Conservation (phyloP, 139 green algal genomes). For the Pseudopediastrum boryanum region DNA sequence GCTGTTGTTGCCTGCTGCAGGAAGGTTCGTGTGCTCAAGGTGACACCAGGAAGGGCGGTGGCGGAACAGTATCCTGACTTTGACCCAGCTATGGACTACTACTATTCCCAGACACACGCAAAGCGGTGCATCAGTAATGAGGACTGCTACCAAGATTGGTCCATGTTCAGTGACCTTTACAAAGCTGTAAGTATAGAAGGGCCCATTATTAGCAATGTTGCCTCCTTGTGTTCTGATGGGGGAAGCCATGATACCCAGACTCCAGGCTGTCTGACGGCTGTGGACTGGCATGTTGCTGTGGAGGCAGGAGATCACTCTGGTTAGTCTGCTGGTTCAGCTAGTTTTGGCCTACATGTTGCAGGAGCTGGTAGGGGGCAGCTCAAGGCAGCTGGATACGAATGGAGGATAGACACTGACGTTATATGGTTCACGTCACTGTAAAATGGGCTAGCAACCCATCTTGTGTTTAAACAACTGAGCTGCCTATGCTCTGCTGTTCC, state of each 20-base stretch:
- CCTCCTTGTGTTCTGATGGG: background rate
- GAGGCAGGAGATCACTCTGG: background rate
- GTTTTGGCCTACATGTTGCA: background rate
- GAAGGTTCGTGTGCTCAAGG: background rate
- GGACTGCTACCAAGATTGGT: slow-evolving; percentile 21
- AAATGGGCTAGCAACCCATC: background rate
- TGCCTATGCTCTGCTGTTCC: too few species aligned
- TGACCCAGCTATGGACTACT: background rate
- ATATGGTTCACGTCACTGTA: background rate
- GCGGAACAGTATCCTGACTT: background rate
- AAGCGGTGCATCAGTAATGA: slow-evolving; percentile 2
- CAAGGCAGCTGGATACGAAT: background rate
- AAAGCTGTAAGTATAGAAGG: background rate
- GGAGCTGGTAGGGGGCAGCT: background rate
- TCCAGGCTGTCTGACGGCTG: background rate
- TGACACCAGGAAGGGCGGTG: background rate
- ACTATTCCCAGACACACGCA: background rate
- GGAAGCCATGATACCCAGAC: background rate
- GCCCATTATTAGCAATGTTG: background rate
- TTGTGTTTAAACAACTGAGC: too few species aligned
- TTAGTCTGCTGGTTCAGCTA: background rate
- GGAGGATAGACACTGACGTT: background rate
- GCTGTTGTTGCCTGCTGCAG: background rate
- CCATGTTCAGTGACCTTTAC: background rate
- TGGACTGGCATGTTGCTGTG: background rate